Base-by-base conservation (phyloP, 2,329 filamentous ascomycete species). In the Hymenoscyphus salicellus region DNA sequence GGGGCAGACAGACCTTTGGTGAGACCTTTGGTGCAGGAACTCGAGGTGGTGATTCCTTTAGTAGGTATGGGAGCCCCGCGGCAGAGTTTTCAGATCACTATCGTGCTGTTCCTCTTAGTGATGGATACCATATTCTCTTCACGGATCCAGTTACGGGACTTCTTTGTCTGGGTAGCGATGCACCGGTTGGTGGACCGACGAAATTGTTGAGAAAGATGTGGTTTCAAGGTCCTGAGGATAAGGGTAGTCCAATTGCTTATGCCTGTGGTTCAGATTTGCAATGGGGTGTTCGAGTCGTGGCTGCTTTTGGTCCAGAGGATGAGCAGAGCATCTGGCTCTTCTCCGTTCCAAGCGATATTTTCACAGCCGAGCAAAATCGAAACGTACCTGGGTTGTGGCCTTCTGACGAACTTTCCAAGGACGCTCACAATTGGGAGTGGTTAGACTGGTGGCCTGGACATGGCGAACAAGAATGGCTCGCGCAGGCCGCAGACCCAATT, bases 81-180 rank as follows among this genome's bases (percentile, higher is more conserved):
- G 66, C 65, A 32, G 71, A 76, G 57, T 66, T 61, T 41, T 73
- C 81, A 38, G 86, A 89, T 70, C 86, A 89, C 70, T 89, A 86
- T 70, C 83, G 82, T 56, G 86, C 87, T 1, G 76, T 89, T 14
- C 87, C 88, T 3, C 74, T 90, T 46, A 87, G 85, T 66, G 88
- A 90, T 72, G 87, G 87, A 1, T 78, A 83, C 63, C 86, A 90
- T 69, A 79, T 90, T 41, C 75, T 90, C 5, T 90, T 89, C 72
- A 85, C 85, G 6, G 86, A 90, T 71, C 86, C 87, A 4, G 75
- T 75, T 11, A 84, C 80, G 1, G 82, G 81, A 10, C 75, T 80
- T 8, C 79, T 90, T 6, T 87, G 83, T 66, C 76, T 91, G 17
- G 87, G 88, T 3, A 85, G 80, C 56, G 85, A 89, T 76, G 82